These are phyloP conservation scores for Zygotorulaspora florentina DNA, from an alignment of 805 yeast species.

Conservation along the genomic window DNA sequence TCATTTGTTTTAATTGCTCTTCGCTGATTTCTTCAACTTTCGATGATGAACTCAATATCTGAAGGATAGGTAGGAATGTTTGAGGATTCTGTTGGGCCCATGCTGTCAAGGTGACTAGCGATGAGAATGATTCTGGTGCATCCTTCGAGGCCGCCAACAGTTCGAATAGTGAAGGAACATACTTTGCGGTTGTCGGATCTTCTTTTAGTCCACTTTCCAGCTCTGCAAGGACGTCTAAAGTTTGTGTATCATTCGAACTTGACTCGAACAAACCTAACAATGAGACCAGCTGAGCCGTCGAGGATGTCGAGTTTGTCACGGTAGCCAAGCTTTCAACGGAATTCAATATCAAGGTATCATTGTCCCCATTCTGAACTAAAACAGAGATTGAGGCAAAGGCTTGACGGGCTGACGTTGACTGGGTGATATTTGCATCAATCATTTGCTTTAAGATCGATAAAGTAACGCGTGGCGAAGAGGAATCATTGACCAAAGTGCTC, in stretches of 20 bases:
- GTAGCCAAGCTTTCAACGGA: slow-evolving; percentile 20
- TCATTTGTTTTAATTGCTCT: slow-evolving; percentile 20
- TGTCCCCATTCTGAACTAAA: slow-evolving; percentile 16
- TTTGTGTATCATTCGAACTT: slow-evolving; percentile 22
- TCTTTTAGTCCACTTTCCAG: slow-evolving; percentile 17
- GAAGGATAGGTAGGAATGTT: slow-evolving; percentile 21
- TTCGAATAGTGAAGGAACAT: slow-evolving; percentile 23
- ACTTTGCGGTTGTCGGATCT: slow-evolving; percentile 14
- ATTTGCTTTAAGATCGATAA: slow-evolving; percentile 17
- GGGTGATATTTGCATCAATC: slow-evolving; percentile 22
- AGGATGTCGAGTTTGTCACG: slow-evolving; percentile 16
- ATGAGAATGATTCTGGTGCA: slow-evolving; percentile 23
- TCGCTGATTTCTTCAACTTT: slow-evolving; percentile 14
- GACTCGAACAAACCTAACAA: slow-evolving; percentile 21
- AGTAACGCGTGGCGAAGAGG: slow-evolving; percentile 19
- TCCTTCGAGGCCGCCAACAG: slow-evolving; percentile 23
- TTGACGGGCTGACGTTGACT: slow-evolving; percentile 19
- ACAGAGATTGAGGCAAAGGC: slow-evolving; percentile 21
- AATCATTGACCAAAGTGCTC: slow-evolving; percentile 13
- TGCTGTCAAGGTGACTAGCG: slow-evolving; percentile 24
- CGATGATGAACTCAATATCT: slow-evolving; percentile 19
- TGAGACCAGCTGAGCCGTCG: slow-evolving; percentile 24
- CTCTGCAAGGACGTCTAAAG: slow-evolving; percentile 18
- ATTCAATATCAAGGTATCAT: slow-evolving; percentile 19
- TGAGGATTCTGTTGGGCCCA: slow-evolving; percentile 23